phyloP scores from a whole-genome alignment of 2,329 filamentous ascomycete genomes.

The Aspergillus bombycis region DNA sequence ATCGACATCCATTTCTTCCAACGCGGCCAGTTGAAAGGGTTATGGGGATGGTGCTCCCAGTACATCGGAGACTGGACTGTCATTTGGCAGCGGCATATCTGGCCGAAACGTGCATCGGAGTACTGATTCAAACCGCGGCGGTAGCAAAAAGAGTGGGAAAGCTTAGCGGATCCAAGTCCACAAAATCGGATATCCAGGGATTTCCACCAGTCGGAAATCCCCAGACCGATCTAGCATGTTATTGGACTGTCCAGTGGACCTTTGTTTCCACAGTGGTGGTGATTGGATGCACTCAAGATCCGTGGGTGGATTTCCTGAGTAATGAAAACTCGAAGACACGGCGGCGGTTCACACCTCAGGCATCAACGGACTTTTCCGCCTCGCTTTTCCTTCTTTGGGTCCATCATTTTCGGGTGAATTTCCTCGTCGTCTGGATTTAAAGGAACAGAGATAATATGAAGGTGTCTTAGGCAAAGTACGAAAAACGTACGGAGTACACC shows the following conservation, averaged over 20 bases:
- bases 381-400: too few relatives aligned
- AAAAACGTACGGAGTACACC: too few relatives aligned
- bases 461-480: too few relatives aligned
- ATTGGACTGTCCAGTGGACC: not conserved
- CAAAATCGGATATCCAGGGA: not conserved
- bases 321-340: constrained; percentile 5
- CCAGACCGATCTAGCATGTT: not conserved
- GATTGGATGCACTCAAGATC: not conserved
- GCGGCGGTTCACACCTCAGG: not conserved
- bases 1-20: constrained; percentile 24
- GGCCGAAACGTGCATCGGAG: not conserved
- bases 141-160: not conserved
- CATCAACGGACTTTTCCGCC: not conserved
- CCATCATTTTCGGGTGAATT: too few relatives aligned
- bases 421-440: too few relatives aligned
- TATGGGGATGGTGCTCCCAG: constrained; percentile 19
- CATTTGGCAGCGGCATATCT: not conserved
- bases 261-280: not conserved
- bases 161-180: not conserved
- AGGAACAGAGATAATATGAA: too few relatives aligned
- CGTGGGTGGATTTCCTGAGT: not conserved
- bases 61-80: not conserved
- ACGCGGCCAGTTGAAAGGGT: constrained; percentile 25
- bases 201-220: not conserved
- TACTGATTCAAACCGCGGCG: not conserved